Conservation (phyloP, 768 basidiomycete species). For the Lepiota subincarnata region DNA sequence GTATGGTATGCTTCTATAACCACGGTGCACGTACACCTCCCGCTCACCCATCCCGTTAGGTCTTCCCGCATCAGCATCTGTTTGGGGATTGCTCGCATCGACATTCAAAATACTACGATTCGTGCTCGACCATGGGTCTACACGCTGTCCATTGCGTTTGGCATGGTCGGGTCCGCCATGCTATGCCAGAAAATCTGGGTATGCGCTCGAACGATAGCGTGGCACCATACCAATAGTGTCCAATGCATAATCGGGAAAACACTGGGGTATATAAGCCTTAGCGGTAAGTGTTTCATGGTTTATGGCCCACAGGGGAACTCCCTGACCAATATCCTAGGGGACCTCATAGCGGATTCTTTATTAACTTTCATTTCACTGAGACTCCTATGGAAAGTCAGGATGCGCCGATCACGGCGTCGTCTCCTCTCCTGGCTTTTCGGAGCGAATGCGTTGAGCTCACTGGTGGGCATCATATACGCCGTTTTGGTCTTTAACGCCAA, state of each 20-base stretch:
- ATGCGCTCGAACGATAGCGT: neutral
- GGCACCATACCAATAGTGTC: neutral
- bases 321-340: neutral
- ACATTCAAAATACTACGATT: neutral
- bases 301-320: neutral
- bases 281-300: neutral
- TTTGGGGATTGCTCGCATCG: conserved; percentile 2
- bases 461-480: neutral
- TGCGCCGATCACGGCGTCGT: conserved; percentile 1
- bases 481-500: neutral
- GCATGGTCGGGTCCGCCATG: neutral
- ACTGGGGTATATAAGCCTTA: neutral
- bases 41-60: neutral
- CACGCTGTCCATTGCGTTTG: neutral
- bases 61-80: conserved; percentile 6
- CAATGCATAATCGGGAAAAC: conserved; percentile 1
- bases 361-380: conserved; percentile 4
- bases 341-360: neutral
- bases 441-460: conserved; percentile 5
- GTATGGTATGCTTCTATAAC: neutral
- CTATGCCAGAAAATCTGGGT: conserved; percentile 1
- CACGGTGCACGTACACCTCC: too few relatives aligned
- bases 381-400: conserved; percentile 4
- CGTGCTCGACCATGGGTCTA: conserved; percentile 1
- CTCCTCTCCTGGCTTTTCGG: conserved; percentile 1